Evolutionary conservation across 352 stramenopile genomes (phyloP).

Genomic region (Pythium pyrilobum): DNA sequence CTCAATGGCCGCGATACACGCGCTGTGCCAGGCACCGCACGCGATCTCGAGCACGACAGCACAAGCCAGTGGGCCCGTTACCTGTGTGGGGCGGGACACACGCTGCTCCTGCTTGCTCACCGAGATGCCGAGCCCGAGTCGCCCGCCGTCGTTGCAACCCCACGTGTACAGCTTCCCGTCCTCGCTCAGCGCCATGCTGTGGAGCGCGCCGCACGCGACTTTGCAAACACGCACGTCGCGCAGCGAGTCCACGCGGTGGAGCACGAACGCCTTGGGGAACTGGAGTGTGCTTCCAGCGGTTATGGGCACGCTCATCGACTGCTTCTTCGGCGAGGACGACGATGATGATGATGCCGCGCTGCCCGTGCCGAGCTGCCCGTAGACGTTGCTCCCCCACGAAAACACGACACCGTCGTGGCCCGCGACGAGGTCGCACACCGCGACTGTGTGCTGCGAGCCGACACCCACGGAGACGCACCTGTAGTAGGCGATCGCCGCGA

Average conservation of each 20-base stretch:
- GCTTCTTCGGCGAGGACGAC: slow-evolving; percentile 6
- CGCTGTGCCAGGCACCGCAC: slow-evolving; percentile 72
- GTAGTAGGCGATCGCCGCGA: slow-evolving; percentile 55
- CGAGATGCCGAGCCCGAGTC: slow-evolving; percentile 29
- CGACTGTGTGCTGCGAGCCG: slow-evolving; percentile 54
- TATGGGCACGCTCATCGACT: neutral
- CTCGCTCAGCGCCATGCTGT: slow-evolving; percentile 82
- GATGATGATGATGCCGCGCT: slow-evolving; percentile 1
- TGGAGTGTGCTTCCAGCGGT: neutral
- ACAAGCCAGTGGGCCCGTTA: slow-evolving; percentile 27
- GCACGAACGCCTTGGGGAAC: slow-evolving; percentile 52
- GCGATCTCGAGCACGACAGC: slow-evolving; percentile 47
- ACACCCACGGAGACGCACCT: slow-evolving; percentile 47
- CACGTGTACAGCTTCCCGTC: slow-evolving; percentile 91
- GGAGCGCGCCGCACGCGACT: slow-evolving; percentile 87
- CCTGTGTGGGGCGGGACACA: slow-evolving; percentile 25
- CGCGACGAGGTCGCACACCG: slow-evolving; percentile 61
- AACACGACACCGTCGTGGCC: slow-evolving; percentile 64
- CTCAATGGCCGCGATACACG: slow-evolving; percentile 38
- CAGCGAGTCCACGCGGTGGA: slow-evolving; percentile 53
- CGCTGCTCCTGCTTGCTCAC: slow-evolving; percentile 12
- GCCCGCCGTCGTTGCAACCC: slow-evolving; percentile 89
- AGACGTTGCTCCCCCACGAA: slow-evolving; percentile 70
- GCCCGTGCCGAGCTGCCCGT: slow-evolving; percentile 51
- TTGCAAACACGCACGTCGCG: slow-evolving; percentile 50